Conservation (phyloP, 2,329 filamentous ascomycete species). For the Tolypocladium guangdongense region DNA sequence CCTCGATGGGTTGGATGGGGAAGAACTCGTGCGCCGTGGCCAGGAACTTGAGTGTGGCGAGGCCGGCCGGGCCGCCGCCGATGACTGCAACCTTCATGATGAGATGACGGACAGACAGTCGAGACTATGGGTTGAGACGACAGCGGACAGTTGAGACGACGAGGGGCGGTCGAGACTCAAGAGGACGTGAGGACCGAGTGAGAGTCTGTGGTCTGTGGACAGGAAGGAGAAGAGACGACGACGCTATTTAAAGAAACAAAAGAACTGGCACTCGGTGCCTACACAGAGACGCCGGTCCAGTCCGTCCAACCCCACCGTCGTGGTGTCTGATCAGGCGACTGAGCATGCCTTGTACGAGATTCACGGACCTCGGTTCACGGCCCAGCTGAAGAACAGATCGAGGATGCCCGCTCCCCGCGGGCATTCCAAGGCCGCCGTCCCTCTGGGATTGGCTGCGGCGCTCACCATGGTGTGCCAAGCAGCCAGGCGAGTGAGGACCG, state of each 20-base stretch:
- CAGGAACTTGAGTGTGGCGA: constrained; percentile 30
- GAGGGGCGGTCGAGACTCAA: neutral
- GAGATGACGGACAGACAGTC: neutral
- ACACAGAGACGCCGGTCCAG: neutral
- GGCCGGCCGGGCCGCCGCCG: constrained; percentile 31
- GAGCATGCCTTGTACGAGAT: neutral
- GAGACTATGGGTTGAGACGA: neutral
- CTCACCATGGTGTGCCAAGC: neutral
- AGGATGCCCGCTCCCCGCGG: neutral
- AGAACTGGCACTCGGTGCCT: neutral
- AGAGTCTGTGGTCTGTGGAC: no score
- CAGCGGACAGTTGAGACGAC: neutral
- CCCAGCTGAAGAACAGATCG: neutral
- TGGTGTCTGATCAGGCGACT: neutral
- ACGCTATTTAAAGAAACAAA: neutral
- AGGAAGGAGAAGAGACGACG: neutral
- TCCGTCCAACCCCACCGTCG: neutral
- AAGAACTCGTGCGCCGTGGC: constrained; percentile 26
- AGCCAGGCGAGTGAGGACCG: neutral
- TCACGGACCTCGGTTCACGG: neutral
- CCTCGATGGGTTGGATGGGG: constrained; percentile 25
- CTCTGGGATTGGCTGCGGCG: neutral
- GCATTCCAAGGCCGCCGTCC: neutral
- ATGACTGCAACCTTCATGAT: constrained; percentile 28
- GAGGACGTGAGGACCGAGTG: neutral